Evolutionary conservation across 345 rosid genomes (phyloP), one percentile per base, ranked within the genome.

Genomic region (Populus nigra): DNA sequence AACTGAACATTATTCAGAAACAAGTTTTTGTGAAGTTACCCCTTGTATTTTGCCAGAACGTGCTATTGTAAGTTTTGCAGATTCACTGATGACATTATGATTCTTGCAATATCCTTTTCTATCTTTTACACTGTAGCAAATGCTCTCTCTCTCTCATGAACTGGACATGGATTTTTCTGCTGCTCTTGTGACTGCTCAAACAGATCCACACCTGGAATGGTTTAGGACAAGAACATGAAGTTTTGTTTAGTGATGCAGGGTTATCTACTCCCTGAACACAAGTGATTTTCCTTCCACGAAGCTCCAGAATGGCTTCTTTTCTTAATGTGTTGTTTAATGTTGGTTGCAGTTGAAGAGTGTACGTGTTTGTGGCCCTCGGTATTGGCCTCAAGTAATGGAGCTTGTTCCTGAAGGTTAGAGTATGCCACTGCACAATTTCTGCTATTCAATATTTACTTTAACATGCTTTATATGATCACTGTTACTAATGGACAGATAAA

Each of bases 11-110:
- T 96, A 96, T 84, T 84, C 93, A 33, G 98, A 93, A 85, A 92
- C 99, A 83, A 91, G 90, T 61, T 93, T 85, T 85, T 88, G 90
- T 84, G 98, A 92, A 81, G 86, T 95, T 80, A 92, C 96, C 35
- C 99, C 99, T 8, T 95, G 97, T 84, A 89, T 92, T 89, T 88
- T 95, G 79, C 99, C 98, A 12, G 97, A 95, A 85, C 99, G 98
- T 78, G 86, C 94, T 80, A 83, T 88, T 82, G 99, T 95, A 90
- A 93, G 99, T 84, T 74, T 47, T 27, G 35, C 72, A 55, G 49
- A 55, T 57, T 38, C 33, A 27, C 29, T 66, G 8, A n/a, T 36
- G 25, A 35, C 13, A 13, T 53, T 8, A 25, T 55, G 25, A 53
- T 10, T 68, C 12, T 68, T 68, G 23, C n/a, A 8, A 22, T 74